phyloP scores from a whole-genome alignment of 2,329 filamentous ascomycete species.

The Botrytis medusae region DNA sequence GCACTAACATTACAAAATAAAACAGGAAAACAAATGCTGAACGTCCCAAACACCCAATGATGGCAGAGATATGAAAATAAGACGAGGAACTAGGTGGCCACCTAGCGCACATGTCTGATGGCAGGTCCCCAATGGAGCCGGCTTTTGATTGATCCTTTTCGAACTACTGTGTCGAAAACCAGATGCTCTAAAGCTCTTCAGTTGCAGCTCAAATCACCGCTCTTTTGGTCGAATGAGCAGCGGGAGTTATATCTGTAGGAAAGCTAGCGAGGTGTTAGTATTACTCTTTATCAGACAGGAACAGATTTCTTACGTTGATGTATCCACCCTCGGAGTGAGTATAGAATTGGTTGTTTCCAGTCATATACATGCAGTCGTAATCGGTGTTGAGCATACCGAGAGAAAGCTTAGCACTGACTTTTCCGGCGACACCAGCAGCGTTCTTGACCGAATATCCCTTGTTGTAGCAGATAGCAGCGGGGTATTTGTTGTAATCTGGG shows the following conservation, averaged over 20 bases:
- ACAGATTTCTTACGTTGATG: not conserved
- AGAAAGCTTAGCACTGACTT: not conserved
- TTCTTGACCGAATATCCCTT: not conserved
- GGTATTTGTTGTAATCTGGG: not conserved
- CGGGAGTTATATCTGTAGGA: not conserved
- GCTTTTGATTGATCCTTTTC: not conserved
- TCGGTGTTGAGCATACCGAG: not conserved
- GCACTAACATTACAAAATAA: not conserved
- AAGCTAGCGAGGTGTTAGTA: not conserved
- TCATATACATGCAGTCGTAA: slow-evolving; percentile 4
- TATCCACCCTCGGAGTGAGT: not conserved
- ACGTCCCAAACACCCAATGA: not conserved
- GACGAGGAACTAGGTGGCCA: not conserved
- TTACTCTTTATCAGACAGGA: not conserved
- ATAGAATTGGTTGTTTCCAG: not conserved
- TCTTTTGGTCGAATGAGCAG: not conserved
- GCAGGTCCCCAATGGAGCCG: not conserved
- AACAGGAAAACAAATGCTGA: not conserved
- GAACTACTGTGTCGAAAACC: not conserved
- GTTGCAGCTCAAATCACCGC: not conserved
- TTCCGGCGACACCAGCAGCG: no score
- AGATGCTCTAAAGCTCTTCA: not conserved
- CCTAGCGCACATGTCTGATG: not conserved
- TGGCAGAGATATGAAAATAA: not conserved
- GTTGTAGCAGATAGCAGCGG: not conserved